Evolutionary conservation across 495 filamentous ascomycete genomes (phyloP).

Genomic region (Trichoderma parareesei): DNA sequence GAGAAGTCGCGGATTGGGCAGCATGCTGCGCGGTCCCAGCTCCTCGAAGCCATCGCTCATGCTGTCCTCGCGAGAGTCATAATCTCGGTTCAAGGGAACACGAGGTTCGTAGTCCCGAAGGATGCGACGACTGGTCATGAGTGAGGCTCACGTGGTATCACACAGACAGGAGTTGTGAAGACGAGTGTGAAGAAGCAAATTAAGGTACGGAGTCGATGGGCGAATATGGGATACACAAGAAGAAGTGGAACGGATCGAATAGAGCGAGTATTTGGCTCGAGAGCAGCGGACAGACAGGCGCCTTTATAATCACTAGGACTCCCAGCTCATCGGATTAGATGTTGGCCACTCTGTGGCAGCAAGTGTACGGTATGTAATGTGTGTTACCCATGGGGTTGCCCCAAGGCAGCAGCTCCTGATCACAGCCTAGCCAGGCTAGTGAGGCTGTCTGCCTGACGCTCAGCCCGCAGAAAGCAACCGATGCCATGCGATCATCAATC

Average conservation of each 20-base stretch:
- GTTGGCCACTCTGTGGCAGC: too few relatives aligned
- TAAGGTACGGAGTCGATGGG: too few relatives aligned
- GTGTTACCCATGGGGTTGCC: background rate
- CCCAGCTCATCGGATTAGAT: too few relatives aligned
- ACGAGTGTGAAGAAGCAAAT: background rate
- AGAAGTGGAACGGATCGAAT: too few relatives aligned
- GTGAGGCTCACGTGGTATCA: background rate
- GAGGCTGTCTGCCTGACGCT: background rate
- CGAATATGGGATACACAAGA: too few relatives aligned
- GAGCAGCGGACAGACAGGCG: background rate
- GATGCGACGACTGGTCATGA: background rate
- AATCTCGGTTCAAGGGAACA: background rate
- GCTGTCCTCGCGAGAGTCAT: background rate
- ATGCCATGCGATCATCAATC: background rate
- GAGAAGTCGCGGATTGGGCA: background rate
- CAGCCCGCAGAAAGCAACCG: background rate
- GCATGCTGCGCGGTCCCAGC: conserved; percentile 1
- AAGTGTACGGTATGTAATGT: too few relatives aligned
- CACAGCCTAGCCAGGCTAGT: background rate
- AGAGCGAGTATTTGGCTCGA: too few relatives aligned
- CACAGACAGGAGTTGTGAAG: background rate
- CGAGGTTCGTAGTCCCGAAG: background rate
- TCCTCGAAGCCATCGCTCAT: conserved; percentile 1
- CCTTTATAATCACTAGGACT: background rate
- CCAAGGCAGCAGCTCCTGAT: conserved; percentile 7